Base-by-base conservation (phyloP, 768 basidiomycete genomes). In the Suillus clintonianus region DNA sequence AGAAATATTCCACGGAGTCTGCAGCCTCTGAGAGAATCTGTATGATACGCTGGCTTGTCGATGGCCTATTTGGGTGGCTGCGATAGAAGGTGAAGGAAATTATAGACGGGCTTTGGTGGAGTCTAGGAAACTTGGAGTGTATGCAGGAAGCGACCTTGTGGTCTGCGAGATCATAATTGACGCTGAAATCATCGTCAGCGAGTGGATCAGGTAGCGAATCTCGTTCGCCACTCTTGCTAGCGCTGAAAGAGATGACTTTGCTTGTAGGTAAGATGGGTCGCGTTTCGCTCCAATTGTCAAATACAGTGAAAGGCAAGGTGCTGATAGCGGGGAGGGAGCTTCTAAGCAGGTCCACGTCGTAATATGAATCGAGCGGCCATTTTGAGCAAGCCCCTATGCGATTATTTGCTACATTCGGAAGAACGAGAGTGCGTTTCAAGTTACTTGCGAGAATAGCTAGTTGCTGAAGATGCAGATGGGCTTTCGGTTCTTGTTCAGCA, bases 401-500 rank as follows among this genome's bases (percentile, higher is more conserved):
- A 54, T 83, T 83, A 62, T 83, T 82, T 8, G 83, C 83, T 5
- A 88, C 86, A 63, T 86, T 85, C 3, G 88, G 88, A 5, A 89
- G 78, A 32, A 89, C 85, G 41, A 89, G 77, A 4, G 82, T 88
- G 6, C 87, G 81, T 66, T 84, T 81, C 34, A 88, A 79, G 7
- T 67, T 70, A 57, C 71, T 70, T 0, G 87, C 83, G n/a, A 89
- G 82, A 4, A 75, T 72, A 1, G 79, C 67, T 62, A 89, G 73
- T 66, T 88, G 84, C 34, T 76, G 68, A n/a, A 89, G 72, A 72
- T 89, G 87, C 9, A 81, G 70, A 22, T 84, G 80, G 1, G 85
- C 84, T 65, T 85, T 86, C 36, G 85, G 85, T 67, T 87, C 86
- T 65, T 86, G 86, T 72, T 87, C 88, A 19, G 78, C 77, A 32